Conservation (phyloP, 192 early-diverging fungal species). For the Ambispora gerdemannii region DNA sequence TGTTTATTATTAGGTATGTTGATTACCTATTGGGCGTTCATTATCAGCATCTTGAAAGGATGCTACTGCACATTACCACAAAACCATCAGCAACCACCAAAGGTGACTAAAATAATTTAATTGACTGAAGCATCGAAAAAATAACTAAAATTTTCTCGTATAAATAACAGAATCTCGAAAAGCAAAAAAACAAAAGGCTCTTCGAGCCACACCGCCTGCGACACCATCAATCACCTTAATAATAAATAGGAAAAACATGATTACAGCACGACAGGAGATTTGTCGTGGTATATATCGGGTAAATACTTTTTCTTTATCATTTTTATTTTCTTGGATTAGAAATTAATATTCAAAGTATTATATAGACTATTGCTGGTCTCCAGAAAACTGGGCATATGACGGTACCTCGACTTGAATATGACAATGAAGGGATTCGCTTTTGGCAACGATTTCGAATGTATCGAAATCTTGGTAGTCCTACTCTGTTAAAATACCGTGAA, state of each 20-base stretch:
- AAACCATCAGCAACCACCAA: neutral
- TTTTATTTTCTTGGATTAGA: neutral
- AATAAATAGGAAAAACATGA: neutral
- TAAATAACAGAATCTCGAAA: constrained; percentile 10
- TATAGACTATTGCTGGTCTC: constrained; percentile 16
- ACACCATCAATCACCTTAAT: constrained; percentile 6
- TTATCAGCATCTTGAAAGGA: constrained; percentile 28
- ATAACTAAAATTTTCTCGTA: neutral
- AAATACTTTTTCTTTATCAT: neutral
- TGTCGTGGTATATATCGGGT: constrained; percentile 29
- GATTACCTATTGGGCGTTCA: constrained; percentile 32
- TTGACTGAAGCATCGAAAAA: neutral
- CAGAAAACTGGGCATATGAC: constrained; percentile 15
- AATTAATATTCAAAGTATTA: neutral
- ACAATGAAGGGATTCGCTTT: constrained; percentile 26
- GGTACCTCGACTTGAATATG: constrained; percentile 18
- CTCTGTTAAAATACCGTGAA: constrained; percentile 12
- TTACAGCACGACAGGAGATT: constrained; percentile 23
- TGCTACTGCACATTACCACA: neutral
- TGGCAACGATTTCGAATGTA: constrained; percentile 24
- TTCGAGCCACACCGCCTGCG: neutral
- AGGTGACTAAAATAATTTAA: neutral
- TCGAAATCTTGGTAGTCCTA: constrained; percentile 24
- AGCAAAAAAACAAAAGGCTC: neutral
- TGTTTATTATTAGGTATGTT: constrained; percentile 23